Base-by-base conservation (phyloP, 169 alveolate species). In the Eimeria sp. region DNA sequence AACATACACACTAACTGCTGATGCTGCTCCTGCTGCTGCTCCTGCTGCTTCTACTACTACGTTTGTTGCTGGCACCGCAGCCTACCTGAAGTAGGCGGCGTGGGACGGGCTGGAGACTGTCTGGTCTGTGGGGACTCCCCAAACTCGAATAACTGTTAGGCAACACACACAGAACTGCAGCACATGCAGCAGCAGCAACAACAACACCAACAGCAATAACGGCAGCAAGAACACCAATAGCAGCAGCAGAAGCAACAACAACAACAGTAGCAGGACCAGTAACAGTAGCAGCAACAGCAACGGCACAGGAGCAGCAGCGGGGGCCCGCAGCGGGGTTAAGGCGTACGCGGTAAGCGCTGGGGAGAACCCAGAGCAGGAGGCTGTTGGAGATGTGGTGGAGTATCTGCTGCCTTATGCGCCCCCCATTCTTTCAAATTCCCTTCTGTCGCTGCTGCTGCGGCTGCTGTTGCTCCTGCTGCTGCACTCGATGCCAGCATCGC, bases 321-420 rank as follows among this genome's bases (percentile, higher is more conserved):
- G 40, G 40, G 40, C 40, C 40, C 40, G 40, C 40, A 34, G 18
- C 20, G 18, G 25, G 72, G 14, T 30, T 25, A 9, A 13, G 10
- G 84, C 84, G n/a, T 75, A 75, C 84, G 84, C n/a, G 84, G 84
- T 0, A 75, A 30, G 84, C 84, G 84, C 51, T 25, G 54, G 43
- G 54, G 43, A 25, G 58, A 58, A 7, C 84, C 84, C 43, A 75
- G 20, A 7, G 40, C 47, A 18, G 54, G 54, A n/a, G 45, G 45
- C 27, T 25, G 40, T 30, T 22, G 40, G 16, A 27, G 18, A 18
- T 22, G 84, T 51, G 84, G 25, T 9, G 84, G 34, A 30, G 47
- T 5, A 7, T 75, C 84, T 27, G 84, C 61, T 54, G 61, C 61
- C 16, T 14, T 54, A 11, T 1, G 20, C 16, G 61, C 61, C 61